Evolutionary conservation across 2,329 filamentous ascomycete species (phyloP), one percentile per base, ranked within the genome.

Genomic region (Aspergillus niger): DNA sequence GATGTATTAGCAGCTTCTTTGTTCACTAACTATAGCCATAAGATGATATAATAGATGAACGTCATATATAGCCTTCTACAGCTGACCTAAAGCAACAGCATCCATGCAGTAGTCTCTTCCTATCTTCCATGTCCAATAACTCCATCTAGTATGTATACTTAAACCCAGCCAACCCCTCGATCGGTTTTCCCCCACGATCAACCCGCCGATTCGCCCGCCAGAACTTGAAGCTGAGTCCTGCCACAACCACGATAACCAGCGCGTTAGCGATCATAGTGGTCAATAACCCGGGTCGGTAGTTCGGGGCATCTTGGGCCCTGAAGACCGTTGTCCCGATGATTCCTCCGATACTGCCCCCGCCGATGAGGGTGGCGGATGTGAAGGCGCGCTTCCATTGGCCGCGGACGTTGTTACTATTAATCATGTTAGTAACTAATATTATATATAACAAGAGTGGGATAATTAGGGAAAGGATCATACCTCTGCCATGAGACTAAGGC

Each of bases 321-420:
- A 67, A 67, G 3, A 62, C 64, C 2, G 58, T 59, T 5, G 58
- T 58, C 3, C 55, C 62, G 15, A 66, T 57, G 11, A 67, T 65
- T 1, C 65, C 65, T 13, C 64, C 65, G 15, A 65, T 62, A 13
- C 62, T 58, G 11, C 65, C 65, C 10, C 48, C 60, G 8, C 64
- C 62, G 10, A 94, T 88, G 3, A 92, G 82, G 0, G 87, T 88
- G 2, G 91, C 89, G 55, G 86, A 89, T 73, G 86, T 88, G 67
- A 94, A 88, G 1, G 90, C 90, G 50, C 91, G 86, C 80, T 94
- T 94, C 90, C 91, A 94, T 78, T 94, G 90, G 0, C 91, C 91
- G 55, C 90, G 86, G 70, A 95, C 89, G 75, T 94, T 95, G 78
- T 93, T 94, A 49, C 89, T 20, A 2, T 20, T 20, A 20, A 20